phyloP scores from a whole-genome alignment of 2,329 filamentous ascomycete species.

The Neopestalotiopsis clavispora region DNA sequence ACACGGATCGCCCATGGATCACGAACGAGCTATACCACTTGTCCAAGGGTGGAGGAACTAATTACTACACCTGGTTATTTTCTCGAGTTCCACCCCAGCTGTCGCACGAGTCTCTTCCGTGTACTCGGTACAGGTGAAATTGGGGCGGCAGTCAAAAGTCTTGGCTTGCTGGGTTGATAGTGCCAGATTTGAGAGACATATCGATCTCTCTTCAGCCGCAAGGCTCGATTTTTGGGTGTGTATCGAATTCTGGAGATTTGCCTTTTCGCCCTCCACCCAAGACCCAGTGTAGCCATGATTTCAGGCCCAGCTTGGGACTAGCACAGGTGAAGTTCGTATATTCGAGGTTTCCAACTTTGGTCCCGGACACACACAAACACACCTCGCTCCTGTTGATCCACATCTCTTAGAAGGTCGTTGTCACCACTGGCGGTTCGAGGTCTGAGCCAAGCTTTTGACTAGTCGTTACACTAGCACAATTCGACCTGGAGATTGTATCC shows the following conservation, averaged over 20 bases:
- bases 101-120: neutral
- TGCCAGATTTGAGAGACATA: neutral
- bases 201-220: constrained; percentile 7
- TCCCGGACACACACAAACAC: neutral
- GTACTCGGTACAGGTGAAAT: neutral
- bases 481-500: neutral
- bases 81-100: neutral
- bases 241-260: neutral
- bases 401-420: neutral
- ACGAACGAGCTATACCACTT: neutral
- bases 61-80: neutral
- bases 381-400: neutral
- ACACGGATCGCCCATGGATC: constrained; percentile 10
- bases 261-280: neutral
- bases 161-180: neutral
- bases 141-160: constrained; percentile 6
- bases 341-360: neutral
- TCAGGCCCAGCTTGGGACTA: neutral
- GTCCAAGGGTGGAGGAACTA: neutral
- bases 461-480: neutral
- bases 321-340: neutral
- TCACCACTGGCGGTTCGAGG: neutral
- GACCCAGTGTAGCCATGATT: neutral
- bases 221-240: neutral
- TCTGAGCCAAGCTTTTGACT: neutral